Percentiles rank a stretch among this genome's conserved stretches.
Conservation (phyloP, 345 rosid genomes). For the Clarkia xantiana region DNA sequence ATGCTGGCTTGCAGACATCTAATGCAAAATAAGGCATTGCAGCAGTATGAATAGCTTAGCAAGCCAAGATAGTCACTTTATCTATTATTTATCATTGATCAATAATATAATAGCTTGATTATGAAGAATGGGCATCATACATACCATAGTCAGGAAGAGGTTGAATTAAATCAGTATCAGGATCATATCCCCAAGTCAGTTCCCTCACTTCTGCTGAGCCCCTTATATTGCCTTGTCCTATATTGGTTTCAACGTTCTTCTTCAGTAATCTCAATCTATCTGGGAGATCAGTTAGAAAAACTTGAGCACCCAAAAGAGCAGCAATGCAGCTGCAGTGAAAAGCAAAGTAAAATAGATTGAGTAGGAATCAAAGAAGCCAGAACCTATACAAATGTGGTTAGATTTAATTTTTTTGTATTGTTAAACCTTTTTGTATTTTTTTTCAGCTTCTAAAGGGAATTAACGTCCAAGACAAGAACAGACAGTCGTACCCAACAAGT, state of each 20-base stretch:
- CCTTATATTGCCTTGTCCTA: constrained; percentile 24
- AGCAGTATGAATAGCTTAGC: neutral
- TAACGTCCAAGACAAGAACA: neutral
- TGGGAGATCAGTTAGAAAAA: constrained; percentile 70
- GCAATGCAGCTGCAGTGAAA: constrained; percentile 50
- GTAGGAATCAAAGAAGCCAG: neutral
- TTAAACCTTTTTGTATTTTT: too few relatives aligned
- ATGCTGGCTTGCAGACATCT: too few relatives aligned
- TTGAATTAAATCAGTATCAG: constrained; percentile 36
- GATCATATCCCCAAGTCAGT: constrained; percentile 73
- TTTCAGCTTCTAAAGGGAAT: neutral
- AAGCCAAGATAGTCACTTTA: too few relatives aligned
- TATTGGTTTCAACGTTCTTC: constrained; percentile 56
- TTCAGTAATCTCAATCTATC: constrained; percentile 68
- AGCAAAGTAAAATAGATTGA: constrained; percentile 2
- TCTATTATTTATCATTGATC: neutral
- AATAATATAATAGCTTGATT: neutral
- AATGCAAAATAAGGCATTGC: too few relatives aligned
- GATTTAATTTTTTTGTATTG: too few relatives aligned
- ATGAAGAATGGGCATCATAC: neutral
- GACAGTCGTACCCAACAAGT: constrained; percentile 58
- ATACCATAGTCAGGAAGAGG: constrained; percentile 74
- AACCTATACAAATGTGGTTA: too few relatives aligned
- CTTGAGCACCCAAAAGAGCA: constrained; percentile 78
- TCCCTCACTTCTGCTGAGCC: constrained; percentile 64